phyloP scores from a whole-genome alignment of 176 grass and related monocot species.

The Cocos nucifera region DNA sequence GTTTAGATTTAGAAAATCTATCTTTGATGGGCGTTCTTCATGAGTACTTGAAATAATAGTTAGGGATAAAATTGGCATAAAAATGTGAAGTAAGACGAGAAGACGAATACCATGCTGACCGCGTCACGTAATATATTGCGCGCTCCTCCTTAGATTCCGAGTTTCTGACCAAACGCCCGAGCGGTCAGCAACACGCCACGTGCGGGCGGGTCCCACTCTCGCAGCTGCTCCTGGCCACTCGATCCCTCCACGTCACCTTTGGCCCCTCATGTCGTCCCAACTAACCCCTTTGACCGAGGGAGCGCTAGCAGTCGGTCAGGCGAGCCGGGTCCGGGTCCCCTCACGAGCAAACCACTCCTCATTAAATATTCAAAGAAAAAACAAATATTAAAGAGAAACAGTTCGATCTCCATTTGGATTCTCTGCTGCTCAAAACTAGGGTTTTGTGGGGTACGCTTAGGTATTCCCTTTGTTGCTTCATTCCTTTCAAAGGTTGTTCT shows the following conservation, averaged over 20 bases:
- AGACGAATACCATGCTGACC: not conserved
- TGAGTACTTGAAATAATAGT: too few species aligned
- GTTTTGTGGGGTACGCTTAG: conserved; percentile 2
- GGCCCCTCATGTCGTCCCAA: conserved; percentile 5
- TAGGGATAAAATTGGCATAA: not conserved
- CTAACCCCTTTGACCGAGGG: conserved; percentile 52
- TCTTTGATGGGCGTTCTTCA: too few species aligned
- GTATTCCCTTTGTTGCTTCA: conserved; percentile 3
- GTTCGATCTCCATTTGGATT: not conserved
- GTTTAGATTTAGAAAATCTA: too few species aligned
- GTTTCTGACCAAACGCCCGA: not conserved
- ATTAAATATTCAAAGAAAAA: conserved; percentile 21
- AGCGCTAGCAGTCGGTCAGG: conserved; percentile 17
- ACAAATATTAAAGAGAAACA: not conserved
- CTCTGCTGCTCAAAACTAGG: not conserved
- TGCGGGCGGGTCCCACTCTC: conserved; percentile 7
- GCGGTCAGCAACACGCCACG: conserved; percentile 4
- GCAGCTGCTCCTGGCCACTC: not conserved
- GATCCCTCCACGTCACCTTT: conserved; percentile 30
- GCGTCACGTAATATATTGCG: not conserved
- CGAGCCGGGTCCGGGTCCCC: conserved; percentile 62
- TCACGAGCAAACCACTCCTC: conserved; percentile 20
- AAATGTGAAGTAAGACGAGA: not conserved
- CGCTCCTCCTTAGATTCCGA: not conserved
- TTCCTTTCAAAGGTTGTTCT: not conserved